Evolutionary conservation across 768 basidiomycete genomes (phyloP).

Genomic region (Sistotremastrum suecicum): DNA sequence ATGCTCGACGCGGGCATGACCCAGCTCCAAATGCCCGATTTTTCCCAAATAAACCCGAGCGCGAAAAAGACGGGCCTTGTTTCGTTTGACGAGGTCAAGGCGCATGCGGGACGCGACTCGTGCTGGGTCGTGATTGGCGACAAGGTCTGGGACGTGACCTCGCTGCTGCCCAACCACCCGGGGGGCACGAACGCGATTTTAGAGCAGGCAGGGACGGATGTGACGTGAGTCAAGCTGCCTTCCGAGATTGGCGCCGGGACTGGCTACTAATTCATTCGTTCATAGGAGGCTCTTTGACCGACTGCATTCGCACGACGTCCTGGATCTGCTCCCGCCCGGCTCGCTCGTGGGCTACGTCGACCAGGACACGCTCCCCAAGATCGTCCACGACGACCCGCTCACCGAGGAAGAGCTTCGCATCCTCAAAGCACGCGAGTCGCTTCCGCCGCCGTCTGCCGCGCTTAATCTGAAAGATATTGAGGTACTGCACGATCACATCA

Average conservation of each 20-base stretch:
- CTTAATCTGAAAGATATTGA: conserved; percentile 17
- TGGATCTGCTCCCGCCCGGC: too few species aligned
- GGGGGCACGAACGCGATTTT: conserved; percentile 12
- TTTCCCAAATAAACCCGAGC: neutral
- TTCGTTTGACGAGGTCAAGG: conserved; percentile 26
- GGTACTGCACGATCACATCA: conserved; percentile 6
- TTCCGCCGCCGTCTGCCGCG: conserved; percentile 13
- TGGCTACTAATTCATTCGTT: too few species aligned
- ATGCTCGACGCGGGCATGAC: neutral
- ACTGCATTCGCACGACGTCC: too few species aligned
- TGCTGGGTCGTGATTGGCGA: conserved; percentile 34
- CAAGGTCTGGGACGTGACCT: conserved; percentile 20
- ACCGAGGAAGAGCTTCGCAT: conserved; percentile 17
- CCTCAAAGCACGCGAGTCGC: conserved; percentile 9
- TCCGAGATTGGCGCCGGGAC: neutral
- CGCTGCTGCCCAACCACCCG: conserved; percentile 11
- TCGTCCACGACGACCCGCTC: too few species aligned
- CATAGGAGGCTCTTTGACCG: too few species aligned
- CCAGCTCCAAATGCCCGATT: neutral
- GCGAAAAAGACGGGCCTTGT: neutral
- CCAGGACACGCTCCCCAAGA: too few species aligned
- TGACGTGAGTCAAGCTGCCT: neutral
- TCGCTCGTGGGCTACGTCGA: too few species aligned
- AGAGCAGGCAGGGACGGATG: conserved; percentile 11
- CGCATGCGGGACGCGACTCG: conserved; percentile 32